phyloP scores from a whole-genome alignment of 805 yeast genomes.

The Novakomyces olei region DNA sequence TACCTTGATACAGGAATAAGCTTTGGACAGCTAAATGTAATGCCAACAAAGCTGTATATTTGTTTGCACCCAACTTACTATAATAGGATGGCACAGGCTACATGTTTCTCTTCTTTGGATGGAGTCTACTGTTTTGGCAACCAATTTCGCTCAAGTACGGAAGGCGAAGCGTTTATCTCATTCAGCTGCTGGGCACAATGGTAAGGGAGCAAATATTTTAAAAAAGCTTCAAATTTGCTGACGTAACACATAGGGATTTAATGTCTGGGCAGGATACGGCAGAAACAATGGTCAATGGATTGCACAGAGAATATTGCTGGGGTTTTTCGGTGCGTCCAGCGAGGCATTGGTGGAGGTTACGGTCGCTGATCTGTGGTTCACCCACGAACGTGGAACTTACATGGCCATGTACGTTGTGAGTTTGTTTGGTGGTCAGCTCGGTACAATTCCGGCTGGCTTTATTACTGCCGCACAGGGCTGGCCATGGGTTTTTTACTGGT shows the following conservation, averaged over 20 bases:
- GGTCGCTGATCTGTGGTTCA: constrained; percentile 48
- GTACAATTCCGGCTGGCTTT: constrained; percentile 62
- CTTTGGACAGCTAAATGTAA: constrained; percentile 19
- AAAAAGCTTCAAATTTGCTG: neutral
- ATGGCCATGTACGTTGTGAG: constrained; percentile 55
- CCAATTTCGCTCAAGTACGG: constrained; percentile 2
- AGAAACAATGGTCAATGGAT: constrained; percentile 7
- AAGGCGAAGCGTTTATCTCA: constrained; percentile 1
- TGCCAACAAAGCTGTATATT: constrained; percentile 19
- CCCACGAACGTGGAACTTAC: constrained; percentile 52
- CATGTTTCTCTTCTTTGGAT: neutral
- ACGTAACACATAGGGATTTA: neutral
- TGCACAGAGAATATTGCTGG: constrained; percentile 21
- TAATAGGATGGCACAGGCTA: constrained; percentile 11
- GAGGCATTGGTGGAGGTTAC: constrained; percentile 49
- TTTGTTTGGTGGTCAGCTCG: constrained; percentile 55
- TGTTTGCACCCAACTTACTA: neutral
- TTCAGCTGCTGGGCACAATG: neutral
- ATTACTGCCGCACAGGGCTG: constrained; percentile 38
- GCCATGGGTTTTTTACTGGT: constrained; percentile 58
- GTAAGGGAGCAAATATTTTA: neutral
- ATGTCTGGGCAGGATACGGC: neutral
- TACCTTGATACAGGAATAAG: constrained; percentile 22
- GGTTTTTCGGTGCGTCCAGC: constrained; percentile 45
- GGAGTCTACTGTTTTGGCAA: constrained; percentile 1